These are phyloP conservation scores for Cytospora leucostoma DNA, from an alignment of 2,329 filamentous ascomycete genomes.

Conservation along the genomic window DNA sequence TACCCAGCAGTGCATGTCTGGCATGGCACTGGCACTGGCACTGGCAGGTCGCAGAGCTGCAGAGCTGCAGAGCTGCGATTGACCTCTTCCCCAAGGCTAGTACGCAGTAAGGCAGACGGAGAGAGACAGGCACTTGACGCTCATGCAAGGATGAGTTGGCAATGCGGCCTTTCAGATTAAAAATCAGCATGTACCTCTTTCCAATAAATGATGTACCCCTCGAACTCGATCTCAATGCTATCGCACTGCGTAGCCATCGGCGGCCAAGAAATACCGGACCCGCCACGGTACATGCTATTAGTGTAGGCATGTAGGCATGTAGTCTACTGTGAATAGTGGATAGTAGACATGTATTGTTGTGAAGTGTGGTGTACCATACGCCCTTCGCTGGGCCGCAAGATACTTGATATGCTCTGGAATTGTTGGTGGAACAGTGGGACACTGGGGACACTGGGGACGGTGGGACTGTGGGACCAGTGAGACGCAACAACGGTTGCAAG, in stretches of 20 bases:
- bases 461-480: not conserved
- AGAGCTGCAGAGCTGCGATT: not conserved
- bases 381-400: too few relatives aligned
- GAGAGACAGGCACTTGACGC: conserved; percentile 44
- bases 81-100: conserved; percentile 29
- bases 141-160: conserved; percentile 80
- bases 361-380: too few relatives aligned
- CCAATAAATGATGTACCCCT: conserved; percentile 19
- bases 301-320: not conserved
- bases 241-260: not conserved
- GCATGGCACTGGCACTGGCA: not conserved
- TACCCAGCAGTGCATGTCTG: not conserved
- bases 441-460: not conserved
- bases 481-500: too few relatives aligned
- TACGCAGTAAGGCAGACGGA: conserved; percentile 43
- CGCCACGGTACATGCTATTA: not conserved
- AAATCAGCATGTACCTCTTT: conserved; percentile 30
- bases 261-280: not conserved
- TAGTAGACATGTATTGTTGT: not conserved
- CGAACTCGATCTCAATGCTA: conserved; percentile 8
- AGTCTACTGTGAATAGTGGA: not conserved
- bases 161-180: conserved; percentile 62
- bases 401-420: too few relatives aligned
- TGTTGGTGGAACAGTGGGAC: not conserved
- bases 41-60: too few relatives aligned